Evolutionary conservation across 1,284 basidiomycete species (phyloP).

Genomic region (Trichosporon ovoides): DNA sequence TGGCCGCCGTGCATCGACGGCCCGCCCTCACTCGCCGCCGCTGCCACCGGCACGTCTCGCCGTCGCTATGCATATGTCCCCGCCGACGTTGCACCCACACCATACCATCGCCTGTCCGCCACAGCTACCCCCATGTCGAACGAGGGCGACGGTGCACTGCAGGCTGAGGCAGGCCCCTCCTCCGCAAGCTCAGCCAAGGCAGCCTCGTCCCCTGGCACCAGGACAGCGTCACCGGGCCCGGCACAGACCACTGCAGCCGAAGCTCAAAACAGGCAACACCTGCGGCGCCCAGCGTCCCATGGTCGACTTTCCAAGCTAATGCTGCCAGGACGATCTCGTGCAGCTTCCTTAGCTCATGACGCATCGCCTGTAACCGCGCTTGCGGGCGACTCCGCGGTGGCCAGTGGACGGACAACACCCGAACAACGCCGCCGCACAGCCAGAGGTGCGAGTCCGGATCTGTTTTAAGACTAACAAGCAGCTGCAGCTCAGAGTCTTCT

Average conservation of each 20-base stretch:
- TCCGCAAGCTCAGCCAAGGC: not conserved
- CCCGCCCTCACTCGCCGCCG: not conserved
- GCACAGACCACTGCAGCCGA: conserved; percentile 2
- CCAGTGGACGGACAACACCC: conserved; percentile 38
- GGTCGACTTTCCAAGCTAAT: conserved; percentile 39
- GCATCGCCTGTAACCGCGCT: conserved; percentile 26
- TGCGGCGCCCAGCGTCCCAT: conserved; percentile 35
- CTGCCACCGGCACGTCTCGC: not conserved
- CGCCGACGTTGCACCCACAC: not conserved
- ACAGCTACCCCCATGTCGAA: not conserved
- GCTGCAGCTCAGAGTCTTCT: conserved; percentile 38
- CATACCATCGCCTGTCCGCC: not conserved
- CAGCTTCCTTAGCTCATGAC: conserved; percentile 29
- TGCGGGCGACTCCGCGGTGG: conserved; percentile 23
- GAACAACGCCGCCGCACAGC: conserved; percentile 37
- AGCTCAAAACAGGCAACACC: conserved; percentile 6
- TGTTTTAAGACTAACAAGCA: conserved; percentile 5
- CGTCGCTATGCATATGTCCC: not conserved
- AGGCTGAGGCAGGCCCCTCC: conserved; percentile 7
- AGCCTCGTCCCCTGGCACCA: conserved; percentile 4
- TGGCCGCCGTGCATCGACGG: not conserved
- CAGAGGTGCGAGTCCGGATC: conserved; percentile 28
- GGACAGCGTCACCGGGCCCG: conserved; percentile 21
- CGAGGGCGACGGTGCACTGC: not conserved
- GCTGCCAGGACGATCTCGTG: conserved; percentile 36